phyloP scores from a whole-genome alignment of 2,329 filamentous ascomycete species.

The Coniosporium tulheliwenetii region DNA sequence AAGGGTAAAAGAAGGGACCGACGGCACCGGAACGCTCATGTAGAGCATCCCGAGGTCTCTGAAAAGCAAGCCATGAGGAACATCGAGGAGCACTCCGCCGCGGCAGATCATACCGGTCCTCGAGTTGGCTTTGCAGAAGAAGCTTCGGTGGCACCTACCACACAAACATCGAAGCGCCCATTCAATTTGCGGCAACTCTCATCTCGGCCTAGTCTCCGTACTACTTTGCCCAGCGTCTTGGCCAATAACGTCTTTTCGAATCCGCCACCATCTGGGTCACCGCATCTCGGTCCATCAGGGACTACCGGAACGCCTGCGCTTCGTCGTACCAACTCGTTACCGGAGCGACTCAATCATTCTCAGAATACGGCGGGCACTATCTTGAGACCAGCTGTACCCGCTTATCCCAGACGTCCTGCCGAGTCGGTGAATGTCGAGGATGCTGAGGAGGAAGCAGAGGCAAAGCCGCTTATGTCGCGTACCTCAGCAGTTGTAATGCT shows the following conservation, averaged over 20 bases:
- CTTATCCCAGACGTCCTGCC: no score
- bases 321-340: slow-evolving; percentile 58
- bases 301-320: slow-evolving; percentile 31
- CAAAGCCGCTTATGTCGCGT: slow-evolving; percentile 33
- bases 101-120: slow-evolving; percentile 4
- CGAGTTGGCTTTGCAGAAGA: slow-evolving; percentile 26
- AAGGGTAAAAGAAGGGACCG: slow-evolving; percentile 8
- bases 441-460: slow-evolving; percentile 12
- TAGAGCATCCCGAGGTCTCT: no score
- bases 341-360: slow-evolving; percentile 43
- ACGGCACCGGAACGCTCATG: background rate
- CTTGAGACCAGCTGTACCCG: no score
- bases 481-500: slow-evolving; percentile 41
- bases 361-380: slow-evolving; percentile 3
- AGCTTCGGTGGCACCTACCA: slow-evolving; percentile 9
- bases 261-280: slow-evolving; percentile 14
- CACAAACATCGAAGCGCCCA: slow-evolving; percentile 10
- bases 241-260: slow-evolving; percentile 53
- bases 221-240: slow-evolving; percentile 47
- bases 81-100: background rate
- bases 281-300: slow-evolving; percentile 2
- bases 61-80: no score
- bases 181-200: slow-evolving; percentile 46
- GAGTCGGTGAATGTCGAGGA: background rate
- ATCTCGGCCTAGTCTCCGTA: slow-evolving; percentile 29